Percentiles rank a stretch among this genome's conserved stretches.
Evolutionary conservation across 495 filamentous ascomycete genomes (phyloP).

Genomic region (Patellaria atrata): DNA sequence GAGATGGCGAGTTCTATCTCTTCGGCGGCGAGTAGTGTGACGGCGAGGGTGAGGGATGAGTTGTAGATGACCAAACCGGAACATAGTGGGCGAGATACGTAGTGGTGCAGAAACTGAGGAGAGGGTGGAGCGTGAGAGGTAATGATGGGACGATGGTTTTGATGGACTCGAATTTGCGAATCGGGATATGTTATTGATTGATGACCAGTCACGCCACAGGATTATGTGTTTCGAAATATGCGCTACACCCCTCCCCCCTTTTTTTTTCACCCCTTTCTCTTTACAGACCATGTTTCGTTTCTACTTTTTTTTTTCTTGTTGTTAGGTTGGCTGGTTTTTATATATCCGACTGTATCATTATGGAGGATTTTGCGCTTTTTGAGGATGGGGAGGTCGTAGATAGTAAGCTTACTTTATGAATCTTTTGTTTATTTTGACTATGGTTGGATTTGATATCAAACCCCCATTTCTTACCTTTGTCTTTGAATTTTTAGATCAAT

Average conservation of each 20-base stretch:
- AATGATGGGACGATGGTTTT: neutral
- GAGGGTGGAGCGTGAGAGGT: neutral
- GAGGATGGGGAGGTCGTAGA: no score
- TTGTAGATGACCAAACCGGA: conserved; percentile 19
- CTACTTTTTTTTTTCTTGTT: neutral
- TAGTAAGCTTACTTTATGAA: no score
- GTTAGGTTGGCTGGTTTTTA: no score
- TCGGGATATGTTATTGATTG: neutral
- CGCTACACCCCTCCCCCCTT: neutral
- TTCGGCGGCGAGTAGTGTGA: conserved; percentile 28
- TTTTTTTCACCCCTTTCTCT: neutral
- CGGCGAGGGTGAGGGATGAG: conserved; percentile 18
- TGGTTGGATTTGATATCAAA: no score
- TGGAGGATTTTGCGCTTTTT: no score
- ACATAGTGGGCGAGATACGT: neutral
- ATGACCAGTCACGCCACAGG: neutral
- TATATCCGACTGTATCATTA: no score
- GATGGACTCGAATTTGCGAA: neutral
- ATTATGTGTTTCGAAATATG: neutral
- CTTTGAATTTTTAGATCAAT: no score
- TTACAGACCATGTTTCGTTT: neutral
- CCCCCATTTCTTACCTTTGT: no score
- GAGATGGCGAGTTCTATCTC: conserved; percentile 28
- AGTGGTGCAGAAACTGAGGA: neutral
- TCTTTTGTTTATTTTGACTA: no score